Conservation (phyloP, 352 stramenopile genomes). For the Aphanomyces invadans region DNA sequence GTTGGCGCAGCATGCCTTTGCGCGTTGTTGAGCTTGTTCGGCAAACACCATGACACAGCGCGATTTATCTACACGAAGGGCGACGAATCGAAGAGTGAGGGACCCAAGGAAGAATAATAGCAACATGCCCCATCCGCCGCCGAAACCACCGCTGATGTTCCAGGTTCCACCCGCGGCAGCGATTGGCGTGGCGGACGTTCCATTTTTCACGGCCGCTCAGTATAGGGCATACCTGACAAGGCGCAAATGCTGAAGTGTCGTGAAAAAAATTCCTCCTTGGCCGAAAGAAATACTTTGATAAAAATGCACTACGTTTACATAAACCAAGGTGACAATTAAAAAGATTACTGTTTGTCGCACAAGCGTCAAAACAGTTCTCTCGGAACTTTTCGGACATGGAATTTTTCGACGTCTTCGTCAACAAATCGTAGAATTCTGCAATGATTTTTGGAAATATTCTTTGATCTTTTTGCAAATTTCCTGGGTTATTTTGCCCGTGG, state of each 20-base stretch:
- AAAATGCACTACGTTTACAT: no score
- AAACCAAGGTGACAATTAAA: no score
- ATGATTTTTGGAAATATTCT: background rate
- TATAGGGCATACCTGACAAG: slow-evolving; percentile 8
- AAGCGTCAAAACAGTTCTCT: background rate
- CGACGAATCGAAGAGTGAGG: background rate
- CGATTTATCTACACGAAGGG: slow-evolving; percentile 3
- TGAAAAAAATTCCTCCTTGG: no score
- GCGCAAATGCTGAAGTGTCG: background rate
- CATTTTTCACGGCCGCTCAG: slow-evolving; percentile 4
- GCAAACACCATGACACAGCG: background rate
- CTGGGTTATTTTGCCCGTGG: no score
- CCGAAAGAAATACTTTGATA: no score
- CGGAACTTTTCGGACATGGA: no score
- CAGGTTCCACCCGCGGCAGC: background rate
- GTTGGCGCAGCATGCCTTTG: slow-evolving; percentile 64
- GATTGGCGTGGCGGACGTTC: background rate
- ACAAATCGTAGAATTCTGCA: no score
- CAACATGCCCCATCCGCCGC: background rate
- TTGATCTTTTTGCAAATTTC: no score
- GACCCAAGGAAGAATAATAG: background rate
- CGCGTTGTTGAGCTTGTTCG: slow-evolving; percentile 42
- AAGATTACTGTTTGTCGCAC: no score
- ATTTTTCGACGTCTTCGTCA: no score
- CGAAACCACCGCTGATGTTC: slow-evolving; percentile 15